Conservation (phyloP, 768 basidiomycete genomes). For the Hypholoma sublateritium region DNA sequence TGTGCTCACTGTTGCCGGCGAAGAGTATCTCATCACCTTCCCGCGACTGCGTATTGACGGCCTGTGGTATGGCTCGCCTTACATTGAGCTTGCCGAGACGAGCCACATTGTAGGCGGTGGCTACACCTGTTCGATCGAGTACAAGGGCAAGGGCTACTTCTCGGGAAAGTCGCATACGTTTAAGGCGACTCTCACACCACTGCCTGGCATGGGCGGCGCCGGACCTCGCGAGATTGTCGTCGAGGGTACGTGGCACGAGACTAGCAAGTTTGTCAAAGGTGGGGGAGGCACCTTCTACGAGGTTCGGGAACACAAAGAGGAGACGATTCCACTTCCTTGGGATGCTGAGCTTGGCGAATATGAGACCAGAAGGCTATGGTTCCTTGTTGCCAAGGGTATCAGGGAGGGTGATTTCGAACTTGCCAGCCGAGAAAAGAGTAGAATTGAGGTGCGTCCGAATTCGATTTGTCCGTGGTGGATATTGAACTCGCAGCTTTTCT, state of each 20-base stretch:
- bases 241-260: slow-evolving; percentile 82
- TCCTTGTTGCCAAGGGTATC: slow-evolving; percentile 86
- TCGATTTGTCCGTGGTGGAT: not conserved
- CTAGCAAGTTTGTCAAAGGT: slow-evolving; percentile 50
- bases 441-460: slow-evolving; percentile 72
- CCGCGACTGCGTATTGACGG: slow-evolving; percentile 93
- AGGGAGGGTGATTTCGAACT: slow-evolving; percentile 87
- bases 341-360: slow-evolving; percentile 69
- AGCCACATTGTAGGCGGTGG: slow-evolving; percentile 66
- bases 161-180: slow-evolving; percentile 90
- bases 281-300: slow-evolving; percentile 70
- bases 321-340: slow-evolving; percentile 59
- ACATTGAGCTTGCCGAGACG: slow-evolving; percentile 86
- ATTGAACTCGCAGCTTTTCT: not conserved
- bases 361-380: slow-evolving; percentile 88
- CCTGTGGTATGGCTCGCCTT: slow-evolving; percentile 87
- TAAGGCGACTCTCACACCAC: slow-evolving; percentile 74
- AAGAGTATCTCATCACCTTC: slow-evolving; percentile 85
- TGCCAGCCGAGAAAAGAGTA: slow-evolving; percentile 85
- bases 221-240: slow-evolving; percentile 49
- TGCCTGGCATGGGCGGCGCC: slow-evolving; percentile 35
- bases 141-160: slow-evolving; percentile 97
- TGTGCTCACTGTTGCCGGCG: slow-evolving; percentile 61
- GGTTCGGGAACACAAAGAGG: slow-evolving; percentile 70
- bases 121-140: slow-evolving; percentile 66